Percentiles rank a stretch among this genome's conserved stretches.
Evolutionary conservation across 2,329 filamentous ascomycete genomes (phyloP).

Genomic region (Phoma sp.): DNA sequence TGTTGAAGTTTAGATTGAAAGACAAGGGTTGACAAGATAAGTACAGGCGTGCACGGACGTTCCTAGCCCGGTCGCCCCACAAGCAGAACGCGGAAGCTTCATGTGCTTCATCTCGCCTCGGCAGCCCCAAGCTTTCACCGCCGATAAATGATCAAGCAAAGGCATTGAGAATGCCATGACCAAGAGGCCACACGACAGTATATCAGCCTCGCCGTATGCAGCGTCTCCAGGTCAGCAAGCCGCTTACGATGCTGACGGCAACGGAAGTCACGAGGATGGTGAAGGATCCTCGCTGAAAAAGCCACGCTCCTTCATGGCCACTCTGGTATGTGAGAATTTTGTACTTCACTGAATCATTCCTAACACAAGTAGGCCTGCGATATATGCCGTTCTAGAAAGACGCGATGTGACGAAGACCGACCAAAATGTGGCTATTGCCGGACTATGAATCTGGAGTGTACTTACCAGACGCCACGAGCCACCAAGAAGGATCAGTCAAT

Average conservation of each 20-base stretch:
- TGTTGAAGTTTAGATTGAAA: no score
- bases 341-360: neutral
- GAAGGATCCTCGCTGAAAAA: conserved; percentile 41
- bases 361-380: conserved; percentile 56
- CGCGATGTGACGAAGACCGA: conserved; percentile 61
- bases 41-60: neutral
- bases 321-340: conserved; percentile 27
- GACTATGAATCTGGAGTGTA: conserved; percentile 56
- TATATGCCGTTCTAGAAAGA: conserved; percentile 60
- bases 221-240: conserved; percentile 22
- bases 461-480: conserved; percentile 59
- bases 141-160: neutral
- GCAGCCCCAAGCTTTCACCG: neutral
- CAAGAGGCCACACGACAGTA: conserved; percentile 39
- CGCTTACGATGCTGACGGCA: conserved; percentile 29
- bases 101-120: conserved; percentile 1
- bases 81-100: neutral
- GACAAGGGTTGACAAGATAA: no score
- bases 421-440: conserved; percentile 60
- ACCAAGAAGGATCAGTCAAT: conserved; percentile 63
- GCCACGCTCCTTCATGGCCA: conserved; percentile 46
- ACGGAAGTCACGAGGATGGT: conserved; percentile 31
- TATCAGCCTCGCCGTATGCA: conserved; percentile 27
- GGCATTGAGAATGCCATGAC: conserved; percentile 41
- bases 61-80: conserved; percentile 6